Percentiles rank a stretch among this genome's conserved stretches.
Evolutionary conservation across 371 early-diverging fungal species (phyloP).

Genomic region (Zychaea mexicana): DNA sequence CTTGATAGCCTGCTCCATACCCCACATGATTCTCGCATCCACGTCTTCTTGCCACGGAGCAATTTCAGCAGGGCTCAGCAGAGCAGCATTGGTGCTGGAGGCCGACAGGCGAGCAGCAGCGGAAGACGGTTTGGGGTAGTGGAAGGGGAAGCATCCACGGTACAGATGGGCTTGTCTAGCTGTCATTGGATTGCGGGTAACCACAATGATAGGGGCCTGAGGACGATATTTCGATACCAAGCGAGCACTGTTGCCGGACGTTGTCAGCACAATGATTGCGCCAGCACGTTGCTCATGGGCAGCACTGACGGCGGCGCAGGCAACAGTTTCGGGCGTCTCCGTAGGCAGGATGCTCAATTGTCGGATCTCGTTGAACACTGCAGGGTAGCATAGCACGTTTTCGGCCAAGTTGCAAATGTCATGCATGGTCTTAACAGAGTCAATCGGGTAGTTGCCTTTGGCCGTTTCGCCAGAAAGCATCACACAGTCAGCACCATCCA

Average conservation of each 20-base stretch:
- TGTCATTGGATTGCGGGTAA: slow-evolving; percentile 83
- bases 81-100: slow-evolving; percentile 22
- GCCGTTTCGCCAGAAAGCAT: slow-evolving; percentile 99
- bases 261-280: slow-evolving; percentile 85
- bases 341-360: slow-evolving; percentile 74
- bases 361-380: slow-evolving; percentile 82
- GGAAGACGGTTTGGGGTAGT: slow-evolving; percentile 66
- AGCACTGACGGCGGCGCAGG: slow-evolving; percentile 90
- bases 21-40: slow-evolving; percentile 78
- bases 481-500: slow-evolving; percentile 98
- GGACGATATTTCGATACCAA: slow-evolving; percentile 96
- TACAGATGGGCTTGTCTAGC: slow-evolving; percentile 88
- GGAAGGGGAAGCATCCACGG: slow-evolving; percentile 92
- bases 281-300: slow-evolving; percentile 87
- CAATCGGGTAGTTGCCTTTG: slow-evolving; percentile 83
- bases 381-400: slow-evolving; percentile 75
- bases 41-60: slow-evolving; percentile 87
- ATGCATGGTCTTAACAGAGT: slow-evolving; percentile 79
- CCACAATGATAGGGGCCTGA: slow-evolving; percentile 87
- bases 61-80: slow-evolving; percentile 47
- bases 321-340: slow-evolving; percentile 90
- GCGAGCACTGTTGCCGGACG: slow-evolving; percentile 86
- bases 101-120: slow-evolving; percentile 24
- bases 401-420: slow-evolving; percentile 79
- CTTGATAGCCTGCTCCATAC: slow-evolving; percentile 72